Evolutionary conservation across 345 rosid genomes (phyloP).

Genomic region (Citrus sp.): DNA sequence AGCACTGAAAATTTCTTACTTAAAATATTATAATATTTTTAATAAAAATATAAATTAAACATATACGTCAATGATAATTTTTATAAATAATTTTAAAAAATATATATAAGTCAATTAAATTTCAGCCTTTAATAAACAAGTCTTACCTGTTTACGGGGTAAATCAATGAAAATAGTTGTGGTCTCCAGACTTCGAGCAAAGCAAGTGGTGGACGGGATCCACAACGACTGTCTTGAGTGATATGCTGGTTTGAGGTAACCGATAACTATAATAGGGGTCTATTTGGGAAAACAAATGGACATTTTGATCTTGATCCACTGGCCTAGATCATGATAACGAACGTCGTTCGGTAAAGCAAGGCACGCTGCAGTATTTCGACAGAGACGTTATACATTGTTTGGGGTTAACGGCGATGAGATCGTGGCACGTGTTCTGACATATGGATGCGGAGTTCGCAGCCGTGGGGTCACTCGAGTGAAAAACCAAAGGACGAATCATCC

Average conservation of each 20-base stretch:
- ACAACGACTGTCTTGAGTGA: neutral
- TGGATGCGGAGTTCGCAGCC: neutral
- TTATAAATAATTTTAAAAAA: too few species aligned
- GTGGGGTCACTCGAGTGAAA: neutral
- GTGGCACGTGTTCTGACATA: neutral
- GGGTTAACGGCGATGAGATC: neutral
- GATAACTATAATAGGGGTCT: neutral
- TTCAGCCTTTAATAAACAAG: too few species aligned
- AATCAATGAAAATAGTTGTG: too few species aligned
- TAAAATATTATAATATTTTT: too few species aligned
- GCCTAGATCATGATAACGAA: neutral
- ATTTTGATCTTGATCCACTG: neutral
- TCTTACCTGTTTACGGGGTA: too few species aligned
- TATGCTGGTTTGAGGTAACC: neutral
- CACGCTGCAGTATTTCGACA: slow-evolving; percentile 5
- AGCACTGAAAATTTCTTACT: too few species aligned
- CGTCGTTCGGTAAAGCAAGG: slow-evolving; percentile 3
- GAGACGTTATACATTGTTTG: neutral
- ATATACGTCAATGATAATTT: too few species aligned
- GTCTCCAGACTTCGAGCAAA: neutral
- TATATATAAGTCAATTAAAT: too few species aligned
- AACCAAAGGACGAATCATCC: neutral
- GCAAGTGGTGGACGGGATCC: slow-evolving; percentile 1
- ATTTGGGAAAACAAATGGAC: neutral
- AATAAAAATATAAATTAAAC: too few species aligned